A percentile compares a stretch with the other conserved stretches of the same genome.
Conservation (phyloP, 2,329 filamentous ascomycete species). For the Curvularia lunata region DNA sequence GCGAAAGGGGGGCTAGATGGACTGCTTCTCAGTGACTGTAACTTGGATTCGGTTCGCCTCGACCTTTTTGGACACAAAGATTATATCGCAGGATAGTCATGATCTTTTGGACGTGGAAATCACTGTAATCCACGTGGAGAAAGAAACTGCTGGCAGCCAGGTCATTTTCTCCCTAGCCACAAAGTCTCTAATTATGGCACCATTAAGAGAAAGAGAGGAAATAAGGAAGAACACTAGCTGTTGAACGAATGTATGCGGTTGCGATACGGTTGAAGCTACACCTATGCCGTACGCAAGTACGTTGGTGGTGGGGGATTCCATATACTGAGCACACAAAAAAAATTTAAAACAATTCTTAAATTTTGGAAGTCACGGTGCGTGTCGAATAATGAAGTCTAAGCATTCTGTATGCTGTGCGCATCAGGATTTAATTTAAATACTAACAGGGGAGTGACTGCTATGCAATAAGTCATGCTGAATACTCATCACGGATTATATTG, state of each 20-base stretch:
- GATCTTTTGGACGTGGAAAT: not conserved
- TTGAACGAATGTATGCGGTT: not conserved
- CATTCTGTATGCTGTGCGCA: not conserved
- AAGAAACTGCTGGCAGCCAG: not conserved
- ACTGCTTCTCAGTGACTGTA: not conserved
- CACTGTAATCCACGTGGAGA: not conserved
- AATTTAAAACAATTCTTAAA: not conserved
- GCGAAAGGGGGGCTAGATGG: conserved; percentile 34
- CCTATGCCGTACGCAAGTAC: not conserved
- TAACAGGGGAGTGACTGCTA: too few relatives aligned
- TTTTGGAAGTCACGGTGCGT: not conserved
- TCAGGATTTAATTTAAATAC: not conserved
- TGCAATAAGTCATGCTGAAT: too few relatives aligned
- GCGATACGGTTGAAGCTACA: not conserved
- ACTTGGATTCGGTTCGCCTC: not conserved
- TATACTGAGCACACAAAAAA: not conserved
- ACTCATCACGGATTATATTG: too few relatives aligned
- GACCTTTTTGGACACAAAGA: not conserved
- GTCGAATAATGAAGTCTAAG: not conserved
- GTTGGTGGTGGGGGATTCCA: not conserved
- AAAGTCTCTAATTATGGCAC: not conserved
- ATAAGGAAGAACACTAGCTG: not conserved
- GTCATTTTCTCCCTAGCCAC: not conserved
- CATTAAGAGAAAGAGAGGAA: not conserved
- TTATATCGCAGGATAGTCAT: not conserved